phyloP scores from a whole-genome alignment of 176 grass and related monocot genomes.

The Alopecurus myosuroides region DNA sequence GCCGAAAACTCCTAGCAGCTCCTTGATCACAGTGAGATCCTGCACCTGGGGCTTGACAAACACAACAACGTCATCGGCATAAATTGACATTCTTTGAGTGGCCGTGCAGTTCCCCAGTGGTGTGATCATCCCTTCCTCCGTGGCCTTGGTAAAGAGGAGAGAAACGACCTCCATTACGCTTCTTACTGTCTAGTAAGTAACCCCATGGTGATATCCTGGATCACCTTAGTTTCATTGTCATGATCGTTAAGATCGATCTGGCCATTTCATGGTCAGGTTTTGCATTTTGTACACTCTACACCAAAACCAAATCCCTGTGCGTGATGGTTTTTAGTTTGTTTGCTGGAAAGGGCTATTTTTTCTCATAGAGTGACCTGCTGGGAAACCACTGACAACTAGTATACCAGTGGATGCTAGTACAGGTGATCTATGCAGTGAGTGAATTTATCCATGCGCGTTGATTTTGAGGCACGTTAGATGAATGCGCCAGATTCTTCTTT shows the following conservation, averaged over 20 bases:
- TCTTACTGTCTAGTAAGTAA: too few species aligned
- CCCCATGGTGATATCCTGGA: neutral
- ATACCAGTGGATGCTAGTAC: neutral
- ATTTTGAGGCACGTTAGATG: neutral
- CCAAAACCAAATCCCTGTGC: neutral
- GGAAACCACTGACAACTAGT: neutral
- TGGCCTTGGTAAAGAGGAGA: too few species aligned
- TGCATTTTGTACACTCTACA: neutral
- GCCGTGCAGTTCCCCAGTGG: too few species aligned
- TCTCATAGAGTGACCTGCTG: neutral
- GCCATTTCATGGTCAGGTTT: neutral
- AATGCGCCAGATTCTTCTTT: neutral
- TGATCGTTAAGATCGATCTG: neutral
- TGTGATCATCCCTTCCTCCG: too few species aligned
- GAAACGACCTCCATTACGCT: too few species aligned
- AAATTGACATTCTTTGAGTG: too few species aligned
- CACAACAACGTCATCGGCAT: too few species aligned
- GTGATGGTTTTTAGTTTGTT: neutral
- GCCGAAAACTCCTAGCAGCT: too few species aligned
- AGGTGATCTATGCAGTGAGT: neutral
- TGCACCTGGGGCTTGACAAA: too few species aligned
- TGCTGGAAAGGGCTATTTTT: neutral
- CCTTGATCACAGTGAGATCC: too few species aligned
- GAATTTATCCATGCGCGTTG: neutral
- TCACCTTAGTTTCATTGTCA: neutral